These are phyloP conservation scores for Ophiosphaerella korrae DNA, from an alignment of 2,329 filamentous ascomycete species.

Conservation along the genomic window DNA sequence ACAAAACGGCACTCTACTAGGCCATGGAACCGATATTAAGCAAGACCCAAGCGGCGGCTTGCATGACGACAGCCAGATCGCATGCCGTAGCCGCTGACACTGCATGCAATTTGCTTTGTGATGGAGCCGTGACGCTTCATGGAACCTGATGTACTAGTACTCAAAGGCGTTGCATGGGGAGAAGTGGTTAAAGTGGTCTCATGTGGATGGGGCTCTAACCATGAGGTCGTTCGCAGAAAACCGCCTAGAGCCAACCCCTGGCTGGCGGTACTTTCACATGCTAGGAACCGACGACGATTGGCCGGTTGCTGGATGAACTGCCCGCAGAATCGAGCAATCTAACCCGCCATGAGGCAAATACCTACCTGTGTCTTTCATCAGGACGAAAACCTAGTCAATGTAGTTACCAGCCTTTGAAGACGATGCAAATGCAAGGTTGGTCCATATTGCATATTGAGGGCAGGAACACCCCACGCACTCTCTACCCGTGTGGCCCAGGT, in stretches of 20 bases:
- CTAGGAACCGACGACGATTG: background rate
- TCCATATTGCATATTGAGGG: background rate
- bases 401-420: background rate
- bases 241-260: background rate
- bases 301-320: background rate
- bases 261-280: slow-evolving; percentile 4
- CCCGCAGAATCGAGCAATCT: background rate
- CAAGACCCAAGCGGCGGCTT: too few relatives aligned
- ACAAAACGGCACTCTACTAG: too few relatives aligned
- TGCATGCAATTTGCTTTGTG: background rate
- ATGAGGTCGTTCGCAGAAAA: too few relatives aligned
- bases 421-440: slow-evolving; percentile 2
- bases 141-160: background rate
- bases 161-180: slow-evolving; percentile 9
- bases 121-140: too few relatives aligned
- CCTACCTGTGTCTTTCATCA: too few relatives aligned
- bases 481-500: slow-evolving; percentile 24
- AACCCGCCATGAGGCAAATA: too few relatives aligned
- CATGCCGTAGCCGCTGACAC: too few relatives aligned
- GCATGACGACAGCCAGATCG: too few relatives aligned
- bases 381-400: too few relatives aligned
- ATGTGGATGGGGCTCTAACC: too few relatives aligned
- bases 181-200: too few relatives aligned
- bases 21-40: too few relatives aligned
- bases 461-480: slow-evolving; percentile 19